Conservation (phyloP, 148 eudicot genomes). For the Polygonum maritimum region DNA sequence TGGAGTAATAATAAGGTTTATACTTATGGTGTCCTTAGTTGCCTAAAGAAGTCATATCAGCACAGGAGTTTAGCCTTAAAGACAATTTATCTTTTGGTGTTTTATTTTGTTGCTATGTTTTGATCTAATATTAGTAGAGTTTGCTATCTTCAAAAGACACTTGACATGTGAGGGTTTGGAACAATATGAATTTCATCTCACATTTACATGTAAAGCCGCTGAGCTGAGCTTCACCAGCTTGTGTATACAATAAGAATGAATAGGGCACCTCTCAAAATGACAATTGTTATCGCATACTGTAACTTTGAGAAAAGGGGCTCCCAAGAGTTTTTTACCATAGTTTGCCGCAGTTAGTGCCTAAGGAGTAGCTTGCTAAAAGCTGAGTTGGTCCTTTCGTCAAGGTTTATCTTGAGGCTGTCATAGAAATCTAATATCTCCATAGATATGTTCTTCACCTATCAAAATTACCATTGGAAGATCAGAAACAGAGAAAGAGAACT, state of each 20-base stretch:
- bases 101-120: neutral
- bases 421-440: constrained; percentile 93
- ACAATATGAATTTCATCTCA: constrained; percentile 1
- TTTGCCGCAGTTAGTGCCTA: constrained; percentile 1
- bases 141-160: neutral
- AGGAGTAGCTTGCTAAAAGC: constrained; percentile 63
- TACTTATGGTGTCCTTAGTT: neutral
- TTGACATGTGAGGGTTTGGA: neutral
- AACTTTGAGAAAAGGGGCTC: neutral
- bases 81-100: neutral
- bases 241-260: constrained; percentile 7
- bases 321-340: neutral
- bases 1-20: neutral
- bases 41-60: neutral
- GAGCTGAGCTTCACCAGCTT: neutral
- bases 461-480: neutral
- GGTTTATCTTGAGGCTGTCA: constrained; percentile 57
- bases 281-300: neutral
- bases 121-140: neutral
- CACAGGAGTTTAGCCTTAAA: neutral
- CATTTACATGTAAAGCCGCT: constrained; percentile 9
- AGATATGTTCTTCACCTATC: constrained; percentile 97
- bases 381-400: constrained; percentile 52
- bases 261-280: neutral
- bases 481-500: neutral